phyloP scores from a whole-genome alignment of 352 stramenopile species.

The Phytophthora chlamydospora region DNA sequence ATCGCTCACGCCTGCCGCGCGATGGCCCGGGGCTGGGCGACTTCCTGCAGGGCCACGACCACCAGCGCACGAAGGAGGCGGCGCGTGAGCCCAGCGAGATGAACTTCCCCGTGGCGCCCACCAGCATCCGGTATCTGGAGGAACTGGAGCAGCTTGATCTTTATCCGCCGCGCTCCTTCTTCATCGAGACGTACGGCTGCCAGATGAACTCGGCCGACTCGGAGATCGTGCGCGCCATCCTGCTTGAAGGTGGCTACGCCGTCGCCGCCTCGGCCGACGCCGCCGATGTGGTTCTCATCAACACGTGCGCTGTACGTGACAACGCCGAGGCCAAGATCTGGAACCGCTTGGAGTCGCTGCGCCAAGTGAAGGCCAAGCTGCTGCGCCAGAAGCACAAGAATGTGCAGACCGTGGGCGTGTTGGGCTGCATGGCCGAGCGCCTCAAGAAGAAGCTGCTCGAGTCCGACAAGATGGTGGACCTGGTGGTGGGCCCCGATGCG shows the following conservation, averaged over 20 bases:
- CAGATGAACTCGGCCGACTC: conserved; percentile 99
- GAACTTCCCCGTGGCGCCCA: conserved; percentile 60
- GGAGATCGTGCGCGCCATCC: conserved; percentile 96
- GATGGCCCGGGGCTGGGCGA: conserved; percentile 67
- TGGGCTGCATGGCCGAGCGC: conserved; percentile 99
- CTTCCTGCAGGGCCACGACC: conserved; percentile 61
- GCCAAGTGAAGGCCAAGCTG: conserved; percentile 79
- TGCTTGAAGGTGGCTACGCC: conserved; percentile 81
- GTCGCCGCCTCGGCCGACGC: conserved; percentile 65
- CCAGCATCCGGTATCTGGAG: conserved; percentile 59
- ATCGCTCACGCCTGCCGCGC: conserved; percentile 40
- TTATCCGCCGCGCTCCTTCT: conserved; percentile 55
- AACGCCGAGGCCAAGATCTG: conserved; percentile 97
- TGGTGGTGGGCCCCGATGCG: conserved; percentile 98
- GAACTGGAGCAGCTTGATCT: conserved; percentile 52
- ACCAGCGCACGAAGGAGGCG: conserved; percentile 29
- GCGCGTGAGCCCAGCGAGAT: conserved; percentile 69
- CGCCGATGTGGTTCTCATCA: conserved; percentile 97
- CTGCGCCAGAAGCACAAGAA: conserved; percentile 67
- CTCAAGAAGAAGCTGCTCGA: conserved; percentile 97
- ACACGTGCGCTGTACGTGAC: conserved; percentile 99
- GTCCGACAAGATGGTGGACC: conserved; percentile 95
- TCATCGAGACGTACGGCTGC: conserved; percentile 97
- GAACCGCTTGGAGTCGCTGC: conserved; percentile 82
- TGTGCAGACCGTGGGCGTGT: conserved; percentile 92